phyloP scores from a whole-genome alignment of 176 grass and related monocot species.

The Calamus simplicifolius region DNA sequence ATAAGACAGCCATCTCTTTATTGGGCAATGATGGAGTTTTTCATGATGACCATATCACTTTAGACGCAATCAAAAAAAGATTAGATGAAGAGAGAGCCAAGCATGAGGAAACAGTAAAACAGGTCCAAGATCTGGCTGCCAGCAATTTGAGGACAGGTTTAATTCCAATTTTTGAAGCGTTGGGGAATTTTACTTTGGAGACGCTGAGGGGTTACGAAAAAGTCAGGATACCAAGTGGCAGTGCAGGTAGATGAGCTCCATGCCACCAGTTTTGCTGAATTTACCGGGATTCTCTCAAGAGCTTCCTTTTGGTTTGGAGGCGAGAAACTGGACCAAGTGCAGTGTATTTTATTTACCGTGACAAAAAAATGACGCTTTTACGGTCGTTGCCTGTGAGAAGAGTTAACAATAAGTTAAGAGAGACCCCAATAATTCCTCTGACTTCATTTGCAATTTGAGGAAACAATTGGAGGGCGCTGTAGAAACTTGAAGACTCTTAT shows the following conservation, averaged over 20 bases:
- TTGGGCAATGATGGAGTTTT: slow-evolving; percentile 10
- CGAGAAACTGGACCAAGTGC: no score
- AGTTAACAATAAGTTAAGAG: no score
- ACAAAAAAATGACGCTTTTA: no score
- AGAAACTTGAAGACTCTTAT: no score
- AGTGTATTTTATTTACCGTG: no score
- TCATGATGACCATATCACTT: slow-evolving; percentile 35
- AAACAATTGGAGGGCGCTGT: no score
- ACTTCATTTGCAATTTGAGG: no score
- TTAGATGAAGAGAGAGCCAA: slow-evolving; percentile 61
- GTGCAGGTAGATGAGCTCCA: neutral
- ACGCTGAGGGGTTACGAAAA: slow-evolving; percentile 58
- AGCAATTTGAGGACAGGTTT: slow-evolving; percentile 64
- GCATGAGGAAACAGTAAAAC: slow-evolving; percentile 51
- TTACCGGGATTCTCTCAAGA: no score
- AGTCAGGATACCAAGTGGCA: slow-evolving; percentile 39
- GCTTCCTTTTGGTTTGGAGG: no score
- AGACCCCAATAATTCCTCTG: no score
- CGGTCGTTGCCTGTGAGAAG: no score
- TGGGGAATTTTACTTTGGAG: slow-evolving; percentile 52
- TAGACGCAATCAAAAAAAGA: slow-evolving; percentile 55
- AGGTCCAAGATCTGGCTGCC: slow-evolving; percentile 43
- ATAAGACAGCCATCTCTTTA: neutral
- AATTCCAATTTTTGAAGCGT: slow-evolving; percentile 61
- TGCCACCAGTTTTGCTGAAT: no score